These are phyloP conservation scores for Neohortaea acidophila DNA, from an alignment of 495 filamentous ascomycete species.

Conservation along the genomic window DNA sequence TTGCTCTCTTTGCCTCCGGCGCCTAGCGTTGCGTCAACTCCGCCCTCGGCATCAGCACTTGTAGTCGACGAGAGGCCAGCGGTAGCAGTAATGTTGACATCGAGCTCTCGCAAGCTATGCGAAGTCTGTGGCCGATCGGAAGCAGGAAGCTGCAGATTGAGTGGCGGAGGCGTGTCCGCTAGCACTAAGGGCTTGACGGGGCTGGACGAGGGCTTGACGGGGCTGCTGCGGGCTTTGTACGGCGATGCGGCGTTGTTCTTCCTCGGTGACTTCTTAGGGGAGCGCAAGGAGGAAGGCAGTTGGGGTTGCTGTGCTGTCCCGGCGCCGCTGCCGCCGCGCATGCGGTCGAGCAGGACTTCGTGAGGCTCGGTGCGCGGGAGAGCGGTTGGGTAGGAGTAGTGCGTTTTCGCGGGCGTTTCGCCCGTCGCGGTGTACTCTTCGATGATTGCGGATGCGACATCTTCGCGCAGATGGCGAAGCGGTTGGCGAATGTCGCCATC, in stretches of 20 bases:
- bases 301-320: not conserved
- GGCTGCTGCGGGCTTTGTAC: conserved; percentile 6
- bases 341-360: conserved; percentile 46
- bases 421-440: conserved; percentile 74
- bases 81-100: conserved; percentile 21
- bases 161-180: conserved; percentile 20
- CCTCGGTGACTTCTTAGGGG: conserved; percentile 4
- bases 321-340: conserved; percentile 25
- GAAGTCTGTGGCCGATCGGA: conserved; percentile 8
- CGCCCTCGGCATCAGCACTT: conserved; percentile 8
- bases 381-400: conserved; percentile 58
- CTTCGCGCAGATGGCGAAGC: conserved; percentile 49
- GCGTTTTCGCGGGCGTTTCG: conserved; percentile 61
- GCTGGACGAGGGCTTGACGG: conserved; percentile 16
- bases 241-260: conserved; percentile 3
- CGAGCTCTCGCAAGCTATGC: conserved; percentile 25
- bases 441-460: conserved; percentile 44
- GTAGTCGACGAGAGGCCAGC: conserved; percentile 6
- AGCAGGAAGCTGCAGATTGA: conserved; percentile 3
- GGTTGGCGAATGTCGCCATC: conserved; percentile 43
- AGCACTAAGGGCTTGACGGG: conserved; percentile 26
- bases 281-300: no score
- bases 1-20: not conserved
- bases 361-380: conserved; percentile 66
- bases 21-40: conserved; percentile 8